Conservation (phyloP, 176 grass and related monocot genomes). For the Rhynchospora tenuis region DNA sequence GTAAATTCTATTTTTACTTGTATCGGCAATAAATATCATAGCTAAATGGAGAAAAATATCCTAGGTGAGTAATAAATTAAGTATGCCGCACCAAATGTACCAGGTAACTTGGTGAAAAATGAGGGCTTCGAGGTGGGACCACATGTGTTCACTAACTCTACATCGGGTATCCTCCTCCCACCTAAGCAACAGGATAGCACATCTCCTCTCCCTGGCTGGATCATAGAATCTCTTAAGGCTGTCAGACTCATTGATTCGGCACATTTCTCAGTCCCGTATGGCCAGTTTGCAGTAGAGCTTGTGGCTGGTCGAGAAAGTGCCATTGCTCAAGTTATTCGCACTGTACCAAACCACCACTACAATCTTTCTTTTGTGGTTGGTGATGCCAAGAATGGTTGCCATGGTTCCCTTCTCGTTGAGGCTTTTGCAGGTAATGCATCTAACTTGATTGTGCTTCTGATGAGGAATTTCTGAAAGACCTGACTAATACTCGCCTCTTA, state of each 20-base stretch:
- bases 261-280: constrained; percentile 65
- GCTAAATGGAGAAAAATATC: background rate
- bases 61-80: background rate
- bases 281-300: constrained; percentile 81
- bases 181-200: constrained; percentile 74
- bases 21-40: background rate
- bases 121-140: constrained; percentile 68
- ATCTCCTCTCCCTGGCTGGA: constrained; percentile 88
- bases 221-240: constrained; percentile 97
- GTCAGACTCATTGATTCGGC: constrained; percentile 81
- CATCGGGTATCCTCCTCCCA: constrained; percentile 52
- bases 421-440: constrained; percentile 56
- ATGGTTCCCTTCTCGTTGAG: constrained; percentile 83
- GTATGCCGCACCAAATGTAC: background rate
- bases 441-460: too few relatives aligned
- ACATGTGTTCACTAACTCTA: constrained; percentile 77
- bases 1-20: background rate
- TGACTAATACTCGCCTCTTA: background rate
- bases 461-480: background rate
- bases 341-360: constrained; percentile 49
- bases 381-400: constrained; percentile 85
- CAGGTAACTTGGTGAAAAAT: constrained; percentile 95
- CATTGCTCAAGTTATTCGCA: constrained; percentile 94
- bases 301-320: constrained; percentile 89
- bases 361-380: constrained; percentile 77